Evolutionary conservation across 805 yeast genomes (phyloP), one percentile per base, ranked within the genome.

Genomic region (Naumovozyma baii): DNA sequence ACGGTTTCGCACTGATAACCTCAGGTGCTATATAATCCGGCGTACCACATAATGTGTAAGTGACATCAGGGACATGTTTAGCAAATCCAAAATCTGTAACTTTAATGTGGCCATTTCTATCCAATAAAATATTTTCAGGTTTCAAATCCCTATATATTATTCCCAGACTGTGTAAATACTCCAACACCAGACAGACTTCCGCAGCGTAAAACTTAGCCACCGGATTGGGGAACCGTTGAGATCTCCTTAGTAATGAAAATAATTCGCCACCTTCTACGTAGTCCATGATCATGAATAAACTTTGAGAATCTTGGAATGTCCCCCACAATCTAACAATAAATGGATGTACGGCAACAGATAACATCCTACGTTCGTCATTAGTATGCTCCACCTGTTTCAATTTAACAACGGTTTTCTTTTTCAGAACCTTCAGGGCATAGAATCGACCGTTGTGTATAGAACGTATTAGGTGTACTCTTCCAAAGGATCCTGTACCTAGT

Each of bases 11-110:
- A 28, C 94, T 82, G 42, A 88, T 85, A 5, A 88, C 95, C 61
- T 88, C 96, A 1, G 96, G 96, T 0, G 96, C 96, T 51, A 88
- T 86, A 65, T 88, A 88, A 62, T 88, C 96, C 0, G 96, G 96
- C 0, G 96, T 88, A 17, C 95, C 95, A 67, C 96, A 88, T 45
- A 88, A 69, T 0, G 96, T 88, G 75, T 85, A 88, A 2, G 96
- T 88, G 22, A 85, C 94, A 47, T 86, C 87, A 31, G 80, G 79
- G 18, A 88, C 96, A 52, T 83, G 92, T 60, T 88, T 88, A 33
- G 96, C 95, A 61, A 88, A 87, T 1, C 96, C 96, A 60, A 88
- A 88, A 62, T 88, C 96, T 14, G 96, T 85, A 45, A 88, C 72
- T 55, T 88, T 87, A 51, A 88, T 78, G 63, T 88, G 96, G 2